A percentile compares a stretch with the other conserved stretches of the same genome.
phyloP scores from a whole-genome alignment of 495 filamentous ascomycete species.

The Amorphotheca resinae region DNA sequence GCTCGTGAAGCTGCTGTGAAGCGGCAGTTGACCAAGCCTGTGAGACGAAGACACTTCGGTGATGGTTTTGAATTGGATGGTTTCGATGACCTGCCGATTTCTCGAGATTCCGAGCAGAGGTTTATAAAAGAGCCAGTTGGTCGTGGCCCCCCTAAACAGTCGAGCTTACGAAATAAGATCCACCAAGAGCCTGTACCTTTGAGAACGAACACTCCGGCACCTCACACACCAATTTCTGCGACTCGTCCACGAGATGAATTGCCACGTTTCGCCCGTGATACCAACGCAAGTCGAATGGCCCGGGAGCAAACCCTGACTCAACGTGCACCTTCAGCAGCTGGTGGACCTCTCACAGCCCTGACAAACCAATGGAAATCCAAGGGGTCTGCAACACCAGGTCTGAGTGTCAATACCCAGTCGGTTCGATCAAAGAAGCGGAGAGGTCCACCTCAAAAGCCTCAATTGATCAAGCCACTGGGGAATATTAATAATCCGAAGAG shows the following conservation, averaged over 20 bases:
- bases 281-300: conserved; percentile 79
- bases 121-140: conserved; percentile 70
- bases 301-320: conserved; percentile 70
- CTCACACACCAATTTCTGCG: conserved; percentile 43
- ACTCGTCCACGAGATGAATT: conserved; percentile 38
- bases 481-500: conserved; percentile 51
- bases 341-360: conserved; percentile 47
- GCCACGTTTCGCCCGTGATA: conserved; percentile 88
- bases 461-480: conserved; percentile 60
- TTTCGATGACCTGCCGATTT: conserved; percentile 93
- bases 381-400: conserved; percentile 41
- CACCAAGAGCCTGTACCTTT: conserved; percentile 42
- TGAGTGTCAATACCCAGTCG: conserved; percentile 22
- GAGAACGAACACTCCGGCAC: conserved; percentile 40
- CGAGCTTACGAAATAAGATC: conserved; percentile 42
- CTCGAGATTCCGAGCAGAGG: conserved; percentile 62
- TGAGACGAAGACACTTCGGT: conserved; percentile 66
- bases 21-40: conserved; percentile 59
- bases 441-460: conserved; percentile 47
- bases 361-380: conserved; percentile 74
- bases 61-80: conserved; percentile 84
- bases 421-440: conserved; percentile 47
- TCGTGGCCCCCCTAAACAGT: conserved; percentile 48
- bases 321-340: conserved; percentile 29
- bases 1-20: conserved; percentile 47